phyloP scores from a whole-genome alignment of 495 filamentous ascomycete species.

The Chaetomium tenue region DNA sequence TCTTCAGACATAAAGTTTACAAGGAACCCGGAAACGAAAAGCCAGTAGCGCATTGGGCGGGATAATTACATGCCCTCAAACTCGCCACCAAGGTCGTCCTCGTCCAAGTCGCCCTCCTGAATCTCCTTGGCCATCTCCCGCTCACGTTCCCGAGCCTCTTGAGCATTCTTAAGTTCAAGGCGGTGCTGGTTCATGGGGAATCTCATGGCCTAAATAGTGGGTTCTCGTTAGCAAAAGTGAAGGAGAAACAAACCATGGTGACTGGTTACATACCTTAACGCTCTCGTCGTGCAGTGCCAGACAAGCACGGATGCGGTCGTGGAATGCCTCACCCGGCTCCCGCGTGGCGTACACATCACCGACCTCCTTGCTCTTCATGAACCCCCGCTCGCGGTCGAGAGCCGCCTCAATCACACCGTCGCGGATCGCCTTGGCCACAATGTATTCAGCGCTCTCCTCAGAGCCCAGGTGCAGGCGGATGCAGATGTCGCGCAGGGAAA shows the following conservation, averaged over 20 bases:
- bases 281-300: slow-evolving; percentile 92
- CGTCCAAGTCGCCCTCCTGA: slow-evolving; percentile 94
- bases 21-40: slow-evolving; percentile 13
- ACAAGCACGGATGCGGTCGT: slow-evolving; percentile 90
- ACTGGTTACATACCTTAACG: slow-evolving; percentile 69
- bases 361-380: slow-evolving; percentile 97
- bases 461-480: slow-evolving; percentile 86
- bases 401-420: slow-evolving; percentile 97
- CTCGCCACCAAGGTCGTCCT: slow-evolving; percentile 93
- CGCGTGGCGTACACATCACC: slow-evolving; percentile 94
- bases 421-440: slow-evolving; percentile 96
- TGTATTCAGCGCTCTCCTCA: slow-evolving; percentile 97
- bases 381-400: slow-evolving; percentile 88
- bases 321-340: slow-evolving; percentile 94
- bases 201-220: slow-evolving; percentile 72
- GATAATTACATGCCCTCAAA: slow-evolving; percentile 87
- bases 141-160: slow-evolving; percentile 93
- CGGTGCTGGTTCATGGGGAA: slow-evolving; percentile 99
- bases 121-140: slow-evolving; percentile 98
- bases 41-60: neutral
- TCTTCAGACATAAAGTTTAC: slow-evolving; percentile 25
- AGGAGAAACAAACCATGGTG: neutral
- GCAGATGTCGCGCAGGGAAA: slow-evolving; percentile 97
- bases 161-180: slow-evolving; percentile 95
- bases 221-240: neutral